Conservation (phyloP, 192 early-diverging fungal species). For the Coemansia interrupta region DNA sequence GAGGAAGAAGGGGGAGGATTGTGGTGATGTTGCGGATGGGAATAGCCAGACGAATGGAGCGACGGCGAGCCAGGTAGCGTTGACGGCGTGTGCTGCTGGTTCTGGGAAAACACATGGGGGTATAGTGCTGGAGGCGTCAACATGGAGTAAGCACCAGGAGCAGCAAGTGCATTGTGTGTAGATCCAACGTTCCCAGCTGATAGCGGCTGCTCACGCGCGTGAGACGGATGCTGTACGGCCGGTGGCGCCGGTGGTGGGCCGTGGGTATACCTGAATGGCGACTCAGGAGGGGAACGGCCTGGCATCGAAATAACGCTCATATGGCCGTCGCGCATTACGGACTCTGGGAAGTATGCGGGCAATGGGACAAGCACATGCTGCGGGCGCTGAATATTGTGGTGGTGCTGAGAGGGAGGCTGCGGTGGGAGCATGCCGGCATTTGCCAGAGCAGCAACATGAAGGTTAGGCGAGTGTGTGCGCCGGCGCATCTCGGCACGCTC, state of each 20-base stretch:
- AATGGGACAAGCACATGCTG: slow-evolving; percentile 1
- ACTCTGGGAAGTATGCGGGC: slow-evolving; percentile 6
- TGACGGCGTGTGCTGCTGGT: slow-evolving; percentile 6
- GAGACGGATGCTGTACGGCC: slow-evolving; percentile 24
- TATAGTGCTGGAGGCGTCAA: slow-evolving; percentile 45
- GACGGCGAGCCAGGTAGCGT: slow-evolving; percentile 9
- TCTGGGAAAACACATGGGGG: slow-evolving; percentile 33
- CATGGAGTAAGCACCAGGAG: slow-evolving; percentile 22
- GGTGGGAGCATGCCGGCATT: slow-evolving; percentile 6
- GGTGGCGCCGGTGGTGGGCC: slow-evolving; percentile 43
- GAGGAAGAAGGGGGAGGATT: slow-evolving; percentile 13
- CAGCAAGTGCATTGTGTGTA: slow-evolving; percentile 20
- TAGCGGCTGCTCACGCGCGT: slow-evolving; percentile 16
- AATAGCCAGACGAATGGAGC: slow-evolving; percentile 6
- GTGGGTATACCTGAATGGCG: slow-evolving; percentile 45
- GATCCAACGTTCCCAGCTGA: slow-evolving; percentile 1
- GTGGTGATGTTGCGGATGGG: slow-evolving; percentile 17
- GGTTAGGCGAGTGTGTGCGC: slow-evolving; percentile 46
- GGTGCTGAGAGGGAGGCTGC: slow-evolving; percentile 8
- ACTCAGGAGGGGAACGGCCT: slow-evolving; percentile 39
- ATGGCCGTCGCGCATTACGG: slow-evolving; percentile 11
- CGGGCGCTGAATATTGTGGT: background rate
- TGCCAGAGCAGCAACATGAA: slow-evolving; percentile 10
- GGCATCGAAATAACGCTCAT: slow-evolving; percentile 21
- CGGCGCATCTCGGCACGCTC: slow-evolving; percentile 54